Evolutionary conservation across 2,329 filamentous ascomycete genomes (phyloP).

Genomic region (Epichloe sylvatica): DNA sequence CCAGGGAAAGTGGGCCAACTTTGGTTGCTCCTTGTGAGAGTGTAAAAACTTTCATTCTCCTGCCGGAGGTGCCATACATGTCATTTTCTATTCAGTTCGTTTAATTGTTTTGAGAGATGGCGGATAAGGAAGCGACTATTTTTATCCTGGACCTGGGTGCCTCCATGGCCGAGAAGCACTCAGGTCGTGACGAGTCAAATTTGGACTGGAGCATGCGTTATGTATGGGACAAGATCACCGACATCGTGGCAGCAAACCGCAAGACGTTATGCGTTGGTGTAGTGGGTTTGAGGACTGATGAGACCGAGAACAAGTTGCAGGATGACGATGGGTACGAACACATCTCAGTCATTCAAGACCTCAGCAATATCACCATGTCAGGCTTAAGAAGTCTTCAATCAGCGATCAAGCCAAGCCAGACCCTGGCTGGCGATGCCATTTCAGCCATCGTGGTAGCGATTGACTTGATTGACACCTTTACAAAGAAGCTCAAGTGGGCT

Average conservation of each 20-base stretch:
- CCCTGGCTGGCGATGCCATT: conserved; percentile 64
- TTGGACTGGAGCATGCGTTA: conserved; percentile 84
- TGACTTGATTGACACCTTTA: conserved; percentile 68
- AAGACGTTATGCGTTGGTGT: conserved; percentile 63
- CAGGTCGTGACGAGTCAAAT: conserved; percentile 62
- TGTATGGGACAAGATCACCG: conserved; percentile 79
- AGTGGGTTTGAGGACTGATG: conserved; percentile 69
- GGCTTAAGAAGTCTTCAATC: conserved; percentile 52
- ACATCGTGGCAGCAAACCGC: conserved; percentile 52
- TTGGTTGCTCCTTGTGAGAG: neutral
- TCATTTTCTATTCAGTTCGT: neutral
- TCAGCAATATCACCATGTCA: conserved; percentile 47
- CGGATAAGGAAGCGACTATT: conserved; percentile 81
- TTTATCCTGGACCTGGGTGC: conserved; percentile 81
- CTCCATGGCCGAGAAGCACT: conserved; percentile 64
- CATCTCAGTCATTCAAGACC: conserved; percentile 64
- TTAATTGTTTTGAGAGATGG: conserved; percentile 42
- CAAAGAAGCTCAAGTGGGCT: conserved; percentile 69
- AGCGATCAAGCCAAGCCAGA: conserved; percentile 52
- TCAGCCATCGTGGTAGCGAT: conserved; percentile 78
- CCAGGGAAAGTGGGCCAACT: neutral
- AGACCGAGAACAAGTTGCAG: conserved; percentile 53
- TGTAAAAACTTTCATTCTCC: neutral
- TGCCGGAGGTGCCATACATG: too few species aligned
- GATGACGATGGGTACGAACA: conserved; percentile 64